Conservation (phyloP, 2,329 filamentous ascomycete genomes). For the Alternaria hordeiaustralica region DNA sequence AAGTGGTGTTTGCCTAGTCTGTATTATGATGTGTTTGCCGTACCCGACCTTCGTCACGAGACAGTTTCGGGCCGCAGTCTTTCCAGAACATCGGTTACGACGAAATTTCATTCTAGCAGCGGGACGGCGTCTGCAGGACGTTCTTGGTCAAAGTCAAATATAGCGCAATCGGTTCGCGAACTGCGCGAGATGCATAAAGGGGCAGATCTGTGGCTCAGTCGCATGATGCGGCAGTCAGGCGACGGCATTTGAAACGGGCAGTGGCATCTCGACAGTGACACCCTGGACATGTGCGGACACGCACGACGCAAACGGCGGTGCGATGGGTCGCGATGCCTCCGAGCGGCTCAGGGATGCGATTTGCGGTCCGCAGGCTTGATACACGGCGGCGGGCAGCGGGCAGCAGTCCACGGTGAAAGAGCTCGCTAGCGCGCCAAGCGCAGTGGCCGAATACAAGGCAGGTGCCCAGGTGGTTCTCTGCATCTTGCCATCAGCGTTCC, state of each 20-base stretch:
- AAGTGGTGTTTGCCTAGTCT: neutral
- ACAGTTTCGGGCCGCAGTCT: conserved; percentile 8
- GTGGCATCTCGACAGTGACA: conserved; percentile 11
- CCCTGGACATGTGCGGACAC: neutral
- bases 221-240: conserved; percentile 25
- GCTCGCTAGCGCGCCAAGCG: conserved; percentile 24
- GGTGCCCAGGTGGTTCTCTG: conserved; percentile 21
- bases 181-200: conserved; percentile 28
- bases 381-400: conserved; percentile 15
- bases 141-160: conserved; percentile 3
- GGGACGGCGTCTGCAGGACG: conserved; percentile 2
- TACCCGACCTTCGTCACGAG: neutral
- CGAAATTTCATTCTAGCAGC: neutral
- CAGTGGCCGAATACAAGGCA: conserved; percentile 11
- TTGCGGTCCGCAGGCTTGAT: conserved; percentile 8
- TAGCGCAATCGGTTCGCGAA: conserved; percentile 1
- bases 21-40: neutral
- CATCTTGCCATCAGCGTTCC: conserved; percentile 25
- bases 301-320: neutral
- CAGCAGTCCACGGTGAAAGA: conserved; percentile 17
- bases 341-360: conserved; percentile 1
- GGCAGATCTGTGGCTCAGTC: conserved; percentile 22
- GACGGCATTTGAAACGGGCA: conserved; percentile 19
- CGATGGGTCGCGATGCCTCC: conserved; percentile 16
- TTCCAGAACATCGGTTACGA: conserved; percentile 14